Conservation (phyloP, 257 asterid genomes). For the Ophiorrhiza pumila region DNA sequence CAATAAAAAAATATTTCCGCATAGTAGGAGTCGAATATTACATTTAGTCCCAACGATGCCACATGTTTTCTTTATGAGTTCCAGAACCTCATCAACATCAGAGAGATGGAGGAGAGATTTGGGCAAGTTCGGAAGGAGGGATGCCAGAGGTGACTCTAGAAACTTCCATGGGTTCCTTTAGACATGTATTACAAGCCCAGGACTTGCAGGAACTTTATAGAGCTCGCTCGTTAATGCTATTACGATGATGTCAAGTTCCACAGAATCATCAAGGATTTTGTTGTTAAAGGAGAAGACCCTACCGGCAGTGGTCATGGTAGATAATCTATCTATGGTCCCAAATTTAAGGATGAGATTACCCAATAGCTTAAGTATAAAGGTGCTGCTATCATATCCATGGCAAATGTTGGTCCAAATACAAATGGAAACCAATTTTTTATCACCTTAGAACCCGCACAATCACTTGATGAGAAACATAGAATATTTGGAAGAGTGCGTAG, state of each 20-base stretch:
- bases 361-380: constrained; percentile 92
- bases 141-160: constrained; percentile 92
- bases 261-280: constrained; percentile 87
- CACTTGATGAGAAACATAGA: constrained; percentile 93
- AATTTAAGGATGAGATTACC: constrained; percentile 85
- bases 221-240: constrained; percentile 91
- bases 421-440: constrained; percentile 97
- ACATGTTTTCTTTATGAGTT: constrained; percentile 94
- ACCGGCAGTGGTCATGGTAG: constrained; percentile 98
- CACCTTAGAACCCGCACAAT: constrained; percentile 91
- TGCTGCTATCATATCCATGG: constrained; percentile 97
- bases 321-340: constrained; percentile 87
- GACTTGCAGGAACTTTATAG: constrained; percentile 87
- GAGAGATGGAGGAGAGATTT: too few species aligned
- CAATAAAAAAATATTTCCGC: too few species aligned
- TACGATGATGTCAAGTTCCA: constrained; percentile 87
- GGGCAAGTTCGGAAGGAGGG: constrained; percentile 62
- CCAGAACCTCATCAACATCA: constrained; percentile 96
- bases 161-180: constrained; percentile 92
- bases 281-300: constrained; percentile 98
- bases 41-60: constrained; percentile 77
- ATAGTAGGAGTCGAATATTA: constrained; percentile 78
- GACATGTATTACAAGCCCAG: constrained; percentile 93
- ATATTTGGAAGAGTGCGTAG: constrained; percentile 88
- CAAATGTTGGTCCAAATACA: constrained; percentile 98